Evolutionary conservation across 495 filamentous ascomycete species (phyloP), one percentile per base, ranked within the genome.

Genomic region (Emericellopsis terricola): DNA sequence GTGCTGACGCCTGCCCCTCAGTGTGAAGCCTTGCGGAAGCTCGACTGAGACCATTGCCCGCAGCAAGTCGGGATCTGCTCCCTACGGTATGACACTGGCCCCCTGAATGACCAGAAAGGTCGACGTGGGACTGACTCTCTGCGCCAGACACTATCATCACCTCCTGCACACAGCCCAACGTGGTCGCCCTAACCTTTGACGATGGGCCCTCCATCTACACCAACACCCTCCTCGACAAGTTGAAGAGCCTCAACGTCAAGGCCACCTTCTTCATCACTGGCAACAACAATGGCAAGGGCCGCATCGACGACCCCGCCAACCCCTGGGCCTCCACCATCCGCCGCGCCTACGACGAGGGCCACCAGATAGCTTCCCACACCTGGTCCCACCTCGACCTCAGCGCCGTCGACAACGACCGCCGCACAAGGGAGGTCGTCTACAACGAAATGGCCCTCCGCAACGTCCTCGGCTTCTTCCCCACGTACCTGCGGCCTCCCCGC

Each of bases 401-500:
- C 6, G 23, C 6, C 23, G 6, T 26, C 6, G 50, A 58, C 60
- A 20, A 47, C 74, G 23, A 55, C 58, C 0, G 39, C 55, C 0
- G 45, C 47, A 0, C 57, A 69, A 31, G 64, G 66, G 71, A 81
- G 48, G 66, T 83, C 56, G 40, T 64, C 34, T 73, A 72, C 52
- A 77, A 76, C 38, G 77, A 81, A 51, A 74, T 71, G 42, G 77
- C 76, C 0, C 43, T 81, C 11, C 61, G 68, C 27, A 81, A 81
- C 45, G 72, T 81, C 39, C 52, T 80, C 7, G 77, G 75, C 11
- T 60, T 63, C 36, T 68, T 76, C 36, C 78, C 78, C 0, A 78
- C 75, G n/a, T 83, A 83, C 47, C 78, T 81, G 75, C 66, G 77
- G 1, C 77, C 77, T 2, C 77, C 77, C 0, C 81, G 75, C 46